phyloP scores from a whole-genome alignment of 441 rosid genomes.

The Erodium moschatum region DNA sequence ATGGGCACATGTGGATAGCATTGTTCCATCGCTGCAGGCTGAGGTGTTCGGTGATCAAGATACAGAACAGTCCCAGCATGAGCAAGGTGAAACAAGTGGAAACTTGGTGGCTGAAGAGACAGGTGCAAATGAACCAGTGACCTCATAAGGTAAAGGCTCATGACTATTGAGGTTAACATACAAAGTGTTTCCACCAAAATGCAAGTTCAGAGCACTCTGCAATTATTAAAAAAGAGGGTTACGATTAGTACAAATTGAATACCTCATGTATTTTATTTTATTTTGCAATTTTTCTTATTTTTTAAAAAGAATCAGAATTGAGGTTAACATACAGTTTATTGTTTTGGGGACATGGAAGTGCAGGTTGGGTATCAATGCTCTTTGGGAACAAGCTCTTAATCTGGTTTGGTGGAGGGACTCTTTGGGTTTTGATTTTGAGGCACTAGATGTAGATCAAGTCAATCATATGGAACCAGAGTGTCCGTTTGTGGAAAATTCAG shows the following conservation, averaged over 20 bases:
- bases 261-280: too few relatives aligned
- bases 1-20: slow-evolving; percentile 79
- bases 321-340: neutral
- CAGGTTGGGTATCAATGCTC: too few relatives aligned
- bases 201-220: too few relatives aligned
- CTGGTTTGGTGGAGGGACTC: too few relatives aligned
- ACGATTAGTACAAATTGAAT: too few relatives aligned
- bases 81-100: slow-evolving; percentile 1
- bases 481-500: neutral
- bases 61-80: slow-evolving; percentile 27
- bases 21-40: slow-evolving; percentile 54
- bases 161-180: too few relatives aligned
- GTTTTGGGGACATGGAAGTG: neutral
- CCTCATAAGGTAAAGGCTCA: neutral
- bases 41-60: slow-evolving; percentile 69
- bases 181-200: too few relatives aligned
- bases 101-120: neutral
- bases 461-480: slow-evolving; percentile 1
- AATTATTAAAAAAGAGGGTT: too few relatives aligned
- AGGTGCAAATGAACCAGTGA: too few relatives aligned
- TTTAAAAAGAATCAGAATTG: too few relatives aligned
- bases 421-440: neutral
- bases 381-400: neutral
- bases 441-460: neutral
- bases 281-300: too few relatives aligned